These are phyloP conservation scores for Neurospora sp. DNA, from an alignment of 495 filamentous ascomycete genomes.

Conservation along the genomic window DNA sequence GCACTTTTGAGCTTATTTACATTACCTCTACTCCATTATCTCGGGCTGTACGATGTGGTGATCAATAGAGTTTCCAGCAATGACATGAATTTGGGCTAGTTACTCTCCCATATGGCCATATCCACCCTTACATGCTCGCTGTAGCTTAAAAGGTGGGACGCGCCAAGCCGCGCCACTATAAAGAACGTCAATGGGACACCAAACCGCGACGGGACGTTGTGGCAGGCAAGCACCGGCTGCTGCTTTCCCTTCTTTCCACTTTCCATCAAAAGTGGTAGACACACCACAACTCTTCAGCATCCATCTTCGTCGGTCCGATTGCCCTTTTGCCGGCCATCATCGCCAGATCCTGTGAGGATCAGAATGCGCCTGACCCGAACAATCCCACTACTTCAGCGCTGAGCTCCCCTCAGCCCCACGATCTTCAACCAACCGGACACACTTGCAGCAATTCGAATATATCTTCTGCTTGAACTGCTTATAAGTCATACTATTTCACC, in stretches of 20 bases:
- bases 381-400: background rate
- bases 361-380: background rate
- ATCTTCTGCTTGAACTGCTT: background rate
- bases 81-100: background rate
- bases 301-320: background rate
- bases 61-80: background rate
- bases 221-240: background rate
- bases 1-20: no score
- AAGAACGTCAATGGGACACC: background rate
- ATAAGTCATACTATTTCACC: background rate
- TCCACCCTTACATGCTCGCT: background rate
- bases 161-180: background rate
- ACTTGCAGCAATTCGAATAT: background rate
- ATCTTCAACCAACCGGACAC: background rate
- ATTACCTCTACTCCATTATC: no score
- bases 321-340: background rate
- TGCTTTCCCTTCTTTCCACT: background rate
- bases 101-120: background rate
- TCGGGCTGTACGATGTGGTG: background rate
- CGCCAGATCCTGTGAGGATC: background rate
- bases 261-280: background rate
- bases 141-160: background rate
- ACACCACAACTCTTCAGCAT: background rate
- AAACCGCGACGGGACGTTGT: background rate
- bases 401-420: background rate